A percentile compares a stretch with the other conserved stretches of the same genome.
phyloP scores from a whole-genome alignment of 495 filamentous ascomycete genomes.

The Xylaria bambusicola region DNA sequence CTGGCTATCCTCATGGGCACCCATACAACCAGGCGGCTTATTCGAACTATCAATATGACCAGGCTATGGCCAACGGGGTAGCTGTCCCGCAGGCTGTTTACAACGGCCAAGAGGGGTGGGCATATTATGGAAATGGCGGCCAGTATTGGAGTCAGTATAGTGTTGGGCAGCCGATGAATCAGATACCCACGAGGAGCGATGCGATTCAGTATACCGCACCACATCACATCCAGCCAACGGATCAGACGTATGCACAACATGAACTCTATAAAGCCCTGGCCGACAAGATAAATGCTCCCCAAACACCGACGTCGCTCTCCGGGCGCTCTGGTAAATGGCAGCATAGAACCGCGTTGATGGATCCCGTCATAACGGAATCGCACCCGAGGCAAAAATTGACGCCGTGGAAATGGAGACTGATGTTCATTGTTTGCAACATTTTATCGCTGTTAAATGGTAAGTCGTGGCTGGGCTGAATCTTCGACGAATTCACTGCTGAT shows the following conservation, averaged over 20 bases:
- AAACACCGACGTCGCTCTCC: no score
- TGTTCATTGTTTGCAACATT: slow-evolving; percentile 9
- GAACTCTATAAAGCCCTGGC: background rate
- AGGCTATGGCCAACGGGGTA: background rate
- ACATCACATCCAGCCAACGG: background rate
- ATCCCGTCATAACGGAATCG: slow-evolving; percentile 7
- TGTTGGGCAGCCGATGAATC: slow-evolving; percentile 1
- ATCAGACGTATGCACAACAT: background rate
- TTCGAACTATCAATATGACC: slow-evolving; percentile 9
- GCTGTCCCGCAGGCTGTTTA: slow-evolving; percentile 7
- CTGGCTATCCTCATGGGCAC: background rate
- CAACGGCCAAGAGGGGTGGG: background rate
- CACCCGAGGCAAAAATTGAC: slow-evolving; percentile 12
- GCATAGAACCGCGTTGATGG: slow-evolving; percentile 3
- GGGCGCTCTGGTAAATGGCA: slow-evolving; percentile 3
- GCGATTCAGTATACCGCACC: background rate
- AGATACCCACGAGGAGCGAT: background rate
- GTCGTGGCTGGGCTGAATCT: background rate
- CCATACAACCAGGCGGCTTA: background rate
- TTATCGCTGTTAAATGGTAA: slow-evolving; percentile 12
- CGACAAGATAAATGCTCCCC: background rate
- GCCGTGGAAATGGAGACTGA: slow-evolving; percentile 9
- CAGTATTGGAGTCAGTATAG: slow-evolving; percentile 15
- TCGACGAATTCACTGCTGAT: background rate
- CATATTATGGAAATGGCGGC: slow-evolving; percentile 3